Conservation (phyloP, 805 yeast genomes). For the Wickerhamiella bombiphila region DNA sequence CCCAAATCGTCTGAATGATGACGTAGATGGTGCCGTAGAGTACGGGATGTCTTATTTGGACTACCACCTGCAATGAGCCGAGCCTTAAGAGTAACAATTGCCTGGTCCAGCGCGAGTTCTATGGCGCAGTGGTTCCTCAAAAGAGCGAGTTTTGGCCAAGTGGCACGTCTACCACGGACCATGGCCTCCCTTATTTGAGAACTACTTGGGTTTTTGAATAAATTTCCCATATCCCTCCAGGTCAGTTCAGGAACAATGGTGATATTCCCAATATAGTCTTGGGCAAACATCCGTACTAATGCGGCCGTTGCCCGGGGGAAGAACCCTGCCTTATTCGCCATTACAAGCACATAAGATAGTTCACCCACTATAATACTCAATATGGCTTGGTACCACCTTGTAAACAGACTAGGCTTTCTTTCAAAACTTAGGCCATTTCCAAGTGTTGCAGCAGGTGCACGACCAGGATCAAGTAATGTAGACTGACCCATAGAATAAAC, state of each 20-base stretch:
- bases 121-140: conserved; percentile 81
- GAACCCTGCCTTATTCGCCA: conserved; percentile 63
- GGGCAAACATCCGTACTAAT: conserved; percentile 60
- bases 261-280: conserved; percentile 83
- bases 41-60: too few relatives aligned
- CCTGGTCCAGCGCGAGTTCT: conserved; percentile 72
- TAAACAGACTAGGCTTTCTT: background rate
- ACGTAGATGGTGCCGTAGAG: too few relatives aligned
- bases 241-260: conserved; percentile 74
- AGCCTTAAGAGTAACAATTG: conserved; percentile 50
- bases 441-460: background rate
- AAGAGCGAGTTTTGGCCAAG: conserved; percentile 84
- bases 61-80: conserved; percentile 10
- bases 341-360: conserved; percentile 58
- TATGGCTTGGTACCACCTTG: background rate
- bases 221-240: conserved; percentile 39
- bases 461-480: conserved; percentile 1
- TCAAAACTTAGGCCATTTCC: background rate
- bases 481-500: conserved; percentile 1
- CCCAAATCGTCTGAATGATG: background rate
- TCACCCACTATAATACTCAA: conserved; percentile 42
- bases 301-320: conserved; percentile 60
- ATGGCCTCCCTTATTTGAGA: conserved; percentile 56
- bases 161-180: conserved; percentile 73
- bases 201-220: conserved; percentile 71